Evolutionary conservation across 176 grass and related monocot genomes (phyloP), one percentile per base, ranked within the genome.

Genomic region (Microstegium vimineum): DNA sequence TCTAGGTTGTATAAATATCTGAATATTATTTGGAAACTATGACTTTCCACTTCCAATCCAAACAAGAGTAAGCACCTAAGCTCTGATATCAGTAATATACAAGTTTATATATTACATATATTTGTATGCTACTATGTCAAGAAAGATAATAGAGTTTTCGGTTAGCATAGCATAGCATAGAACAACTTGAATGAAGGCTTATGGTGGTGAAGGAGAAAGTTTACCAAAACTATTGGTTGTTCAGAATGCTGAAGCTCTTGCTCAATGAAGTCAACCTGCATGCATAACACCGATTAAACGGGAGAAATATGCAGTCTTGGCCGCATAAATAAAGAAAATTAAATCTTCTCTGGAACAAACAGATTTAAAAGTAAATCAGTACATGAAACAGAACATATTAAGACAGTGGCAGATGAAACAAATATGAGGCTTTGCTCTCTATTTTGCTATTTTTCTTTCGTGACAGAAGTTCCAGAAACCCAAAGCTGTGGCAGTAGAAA

Each of bases 201-300:
- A 26, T 47, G 6, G 42, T 41, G 10, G 63, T 66, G 36, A 81
- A 74, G 41, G 42, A 26, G 46, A 77, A 76, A 78, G 42, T 78
- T 60, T 91, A 97, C 95, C 90, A 94, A 41, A 69, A 94, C 31
- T 72, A 93, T 85, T 25, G 88, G 77, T 52, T 78, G 74, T 74
- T 93, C 71, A 4, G 81, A 75, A 84, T 71, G 75, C 66, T 52
- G 76, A 71, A 91, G 78, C 79, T 94, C 92, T 84, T 94, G 75
- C 76, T 91, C 78, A 74, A 98, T 92, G 73, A 89, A 98, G 81
- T 93, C 81, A 73, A 94, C 79, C 95, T 98, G 82, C 84, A 86
- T 51, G 32, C 49, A 59, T 54, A 9, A 69, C 20, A 64, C 2
- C 0, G 3, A 74, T 80, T 73, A 79, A 73, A 52, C n/a, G 2